Percentiles rank a stretch among this genome's conserved stretches.
These are phyloP conservation scores for Rhododendron henanense DNA, from an alignment of 148 eudicot genomes.

Conservation along the genomic window DNA sequence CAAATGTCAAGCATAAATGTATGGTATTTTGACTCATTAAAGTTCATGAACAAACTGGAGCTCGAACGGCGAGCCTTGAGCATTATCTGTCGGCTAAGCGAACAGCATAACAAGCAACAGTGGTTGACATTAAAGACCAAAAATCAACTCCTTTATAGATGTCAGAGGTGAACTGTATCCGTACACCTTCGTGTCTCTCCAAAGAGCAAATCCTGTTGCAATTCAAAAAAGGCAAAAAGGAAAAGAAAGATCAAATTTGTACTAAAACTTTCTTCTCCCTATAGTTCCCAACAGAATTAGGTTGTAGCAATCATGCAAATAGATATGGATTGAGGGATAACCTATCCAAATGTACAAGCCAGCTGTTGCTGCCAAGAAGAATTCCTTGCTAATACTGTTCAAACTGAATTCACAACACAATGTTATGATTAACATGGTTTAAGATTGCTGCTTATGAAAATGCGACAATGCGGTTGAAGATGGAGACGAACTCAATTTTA, in stretches of 20 bases:
- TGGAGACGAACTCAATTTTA: background rate
- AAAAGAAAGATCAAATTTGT: background rate
- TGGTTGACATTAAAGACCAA: conserved; percentile 25
- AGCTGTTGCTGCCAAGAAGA: conserved; percentile 71
- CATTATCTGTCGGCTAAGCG: background rate
- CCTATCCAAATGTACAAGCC: conserved; percentile 75
- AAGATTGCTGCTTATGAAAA: background rate
- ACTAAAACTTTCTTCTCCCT: background rate
- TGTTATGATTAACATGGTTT: background rate
- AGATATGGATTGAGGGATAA: conserved; percentile 26
- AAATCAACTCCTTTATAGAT: conserved; percentile 56
- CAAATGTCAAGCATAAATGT: background rate
- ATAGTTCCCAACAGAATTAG: background rate
- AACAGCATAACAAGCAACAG: background rate
- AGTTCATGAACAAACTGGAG: background rate
- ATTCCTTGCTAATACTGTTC: conserved; percentile 63
- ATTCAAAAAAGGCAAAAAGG: background rate
- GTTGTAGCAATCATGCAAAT: background rate
- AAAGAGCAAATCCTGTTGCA: conserved; percentile 49
- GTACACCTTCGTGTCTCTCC: conserved; percentile 62
- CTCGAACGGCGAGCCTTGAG: background rate
- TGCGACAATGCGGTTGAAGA: background rate
- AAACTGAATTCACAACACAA: conserved; percentile 44
- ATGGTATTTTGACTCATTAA: background rate
- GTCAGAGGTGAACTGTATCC: conserved; percentile 51